Evolutionary conservation across 306 rosid genomes (phyloP).

Genomic region (Spatholobus suberectus): DNA sequence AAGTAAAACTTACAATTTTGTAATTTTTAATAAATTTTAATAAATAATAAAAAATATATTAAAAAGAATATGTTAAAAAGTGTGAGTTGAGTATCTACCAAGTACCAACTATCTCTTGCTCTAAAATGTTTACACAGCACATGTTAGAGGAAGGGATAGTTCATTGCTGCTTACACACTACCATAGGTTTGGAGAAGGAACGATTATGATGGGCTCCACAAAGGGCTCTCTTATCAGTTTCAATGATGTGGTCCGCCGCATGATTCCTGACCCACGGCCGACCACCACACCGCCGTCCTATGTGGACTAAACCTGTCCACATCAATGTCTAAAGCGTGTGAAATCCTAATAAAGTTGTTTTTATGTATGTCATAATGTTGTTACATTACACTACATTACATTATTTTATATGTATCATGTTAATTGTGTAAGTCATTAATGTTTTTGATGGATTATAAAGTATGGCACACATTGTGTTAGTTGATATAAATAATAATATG

Average conservation of each 20-base stretch:
- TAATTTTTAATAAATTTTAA: no score
- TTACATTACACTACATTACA: not conserved
- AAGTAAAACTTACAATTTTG: no score
- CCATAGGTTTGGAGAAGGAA: conserved; percentile 32
- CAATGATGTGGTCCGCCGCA: conserved; percentile 78
- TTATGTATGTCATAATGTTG: not conserved
- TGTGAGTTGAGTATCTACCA: no score
- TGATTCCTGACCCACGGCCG: conserved; percentile 71
- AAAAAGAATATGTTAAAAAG: no score
- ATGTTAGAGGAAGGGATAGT: not conserved
- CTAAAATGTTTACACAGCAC: not conserved
- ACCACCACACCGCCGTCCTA: conserved; percentile 71
- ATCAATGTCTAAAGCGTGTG: conserved; percentile 33
- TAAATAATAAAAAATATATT: no score
- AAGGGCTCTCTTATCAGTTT: conserved; percentile 22
- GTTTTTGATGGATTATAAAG: not conserved
- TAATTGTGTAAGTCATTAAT: not conserved
- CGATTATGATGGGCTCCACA: conserved; percentile 56
- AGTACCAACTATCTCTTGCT: no score
- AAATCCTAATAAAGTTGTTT: not conserved
- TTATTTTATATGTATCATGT: not conserved
- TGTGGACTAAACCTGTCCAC: conserved; percentile 62
- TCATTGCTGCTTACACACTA: conserved; percentile 32
- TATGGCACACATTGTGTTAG: not conserved
- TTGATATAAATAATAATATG: not conserved